phyloP scores from a whole-genome alignment of 2,329 filamentous ascomycete species.

The Aspergillus glaucus region DNA sequence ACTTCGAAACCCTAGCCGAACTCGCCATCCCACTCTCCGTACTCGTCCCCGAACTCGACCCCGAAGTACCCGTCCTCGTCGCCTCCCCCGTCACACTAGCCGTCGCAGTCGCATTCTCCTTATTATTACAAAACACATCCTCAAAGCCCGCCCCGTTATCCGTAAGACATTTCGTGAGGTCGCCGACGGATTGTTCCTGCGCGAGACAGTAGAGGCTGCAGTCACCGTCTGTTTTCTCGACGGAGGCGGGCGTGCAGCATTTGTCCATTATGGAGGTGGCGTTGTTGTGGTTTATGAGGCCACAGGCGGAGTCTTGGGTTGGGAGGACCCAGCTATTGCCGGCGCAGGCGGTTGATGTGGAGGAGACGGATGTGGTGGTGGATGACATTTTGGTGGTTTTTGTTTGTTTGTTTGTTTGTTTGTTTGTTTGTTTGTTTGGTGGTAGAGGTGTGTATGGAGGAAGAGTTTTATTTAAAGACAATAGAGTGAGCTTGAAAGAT shows the following conservation, averaged over 20 bases:
- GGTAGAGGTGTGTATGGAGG: not conserved
- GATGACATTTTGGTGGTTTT: constrained; percentile 13
- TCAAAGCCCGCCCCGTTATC: constrained; percentile 31
- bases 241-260: constrained; percentile 43
- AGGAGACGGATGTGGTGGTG: constrained; percentile 14
- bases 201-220: constrained; percentile 50
- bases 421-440: not conserved
- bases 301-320: constrained; percentile 42
- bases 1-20: constrained; percentile 19
- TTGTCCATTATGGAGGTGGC: constrained; percentile 39
- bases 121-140: constrained; percentile 43
- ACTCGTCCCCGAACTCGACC: constrained; percentile 11
- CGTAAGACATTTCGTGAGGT: constrained; percentile 36
- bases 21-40: constrained; percentile 11
- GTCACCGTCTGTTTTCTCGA: constrained; percentile 42
- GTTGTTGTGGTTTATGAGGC: constrained; percentile 34
- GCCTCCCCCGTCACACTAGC: constrained; percentile 11
- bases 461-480: not conserved
- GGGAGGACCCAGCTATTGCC: constrained; percentile 40
- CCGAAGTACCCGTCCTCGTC: constrained; percentile 3
- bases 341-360: constrained; percentile 16
- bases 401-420: not conserved
- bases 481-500: not conserved
- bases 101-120: constrained; percentile 34
- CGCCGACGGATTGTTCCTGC: constrained; percentile 30